These are phyloP conservation scores for Albophoma yamanashiensis DNA, from an alignment of 2,329 filamentous ascomycete genomes.

Conservation along the genomic window DNA sequence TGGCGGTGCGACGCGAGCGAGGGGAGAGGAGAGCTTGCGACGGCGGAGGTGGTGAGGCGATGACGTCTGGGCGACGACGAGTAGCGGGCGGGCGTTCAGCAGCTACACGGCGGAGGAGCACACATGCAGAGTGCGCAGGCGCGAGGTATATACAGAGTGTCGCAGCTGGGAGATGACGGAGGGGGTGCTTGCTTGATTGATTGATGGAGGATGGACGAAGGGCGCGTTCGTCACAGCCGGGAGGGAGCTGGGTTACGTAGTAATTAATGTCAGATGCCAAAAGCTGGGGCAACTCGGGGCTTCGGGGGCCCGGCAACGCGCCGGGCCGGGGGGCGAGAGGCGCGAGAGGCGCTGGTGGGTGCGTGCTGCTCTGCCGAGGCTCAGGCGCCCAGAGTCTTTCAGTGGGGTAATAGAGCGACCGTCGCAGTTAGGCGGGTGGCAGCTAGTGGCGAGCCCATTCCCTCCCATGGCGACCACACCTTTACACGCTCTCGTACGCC, in stretches of 20 bases:
- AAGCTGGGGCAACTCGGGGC: neutral
- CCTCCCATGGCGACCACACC: too few species aligned
- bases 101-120: neutral
- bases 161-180: neutral
- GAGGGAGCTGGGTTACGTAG: neutral
- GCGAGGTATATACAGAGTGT: neutral
- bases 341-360: neutral
- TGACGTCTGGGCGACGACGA: neutral
- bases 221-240: neutral
- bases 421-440: neutral
- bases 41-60: neutral
- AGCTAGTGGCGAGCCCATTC: too few species aligned
- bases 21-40: neutral
- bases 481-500: too few species aligned
- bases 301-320: neutral
- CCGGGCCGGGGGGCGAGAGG: neutral
- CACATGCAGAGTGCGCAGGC: neutral
- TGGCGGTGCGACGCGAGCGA: constrained; percentile 12
- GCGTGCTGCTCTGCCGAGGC: constrained; percentile 6
- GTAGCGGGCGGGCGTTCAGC: neutral
- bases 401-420: neutral
- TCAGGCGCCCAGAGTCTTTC: neutral
- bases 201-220: neutral
- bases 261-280: neutral
- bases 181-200: neutral